Percentiles rank a stretch among this genome's conserved stretches.
phyloP scores from a whole-genome alignment of 2,329 filamentous ascomycete genomes.

The Cladobotryum mycophilum region DNA sequence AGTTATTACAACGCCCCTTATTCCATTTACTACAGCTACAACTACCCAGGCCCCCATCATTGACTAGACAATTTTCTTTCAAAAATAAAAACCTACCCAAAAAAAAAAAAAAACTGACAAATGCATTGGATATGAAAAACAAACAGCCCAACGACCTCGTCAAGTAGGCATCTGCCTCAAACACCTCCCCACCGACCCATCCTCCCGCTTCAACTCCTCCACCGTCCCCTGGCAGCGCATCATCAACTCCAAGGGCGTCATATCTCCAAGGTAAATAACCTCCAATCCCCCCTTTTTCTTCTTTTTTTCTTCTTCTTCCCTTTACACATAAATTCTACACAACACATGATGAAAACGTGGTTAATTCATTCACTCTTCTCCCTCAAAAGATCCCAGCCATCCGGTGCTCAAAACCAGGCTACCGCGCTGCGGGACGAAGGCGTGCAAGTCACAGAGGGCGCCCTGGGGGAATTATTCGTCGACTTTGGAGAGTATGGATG shows the following conservation, averaged over 20 bases:
- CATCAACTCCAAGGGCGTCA: constrained; percentile 78
- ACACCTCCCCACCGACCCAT: constrained; percentile 59
- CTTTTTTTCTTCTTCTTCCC: no score
- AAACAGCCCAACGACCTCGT: constrained; percentile 60
- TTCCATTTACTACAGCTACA: not conserved
- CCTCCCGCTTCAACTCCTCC: constrained; percentile 56
- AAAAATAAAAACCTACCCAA: no score
- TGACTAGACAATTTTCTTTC: not conserved
- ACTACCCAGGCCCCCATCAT: not conserved
- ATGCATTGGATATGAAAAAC: not conserved
- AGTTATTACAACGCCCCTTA: no score
- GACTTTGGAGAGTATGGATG: constrained; percentile 48
- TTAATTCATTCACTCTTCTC: not conserved
- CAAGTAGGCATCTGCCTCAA: constrained; percentile 91
- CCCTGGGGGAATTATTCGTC: constrained; percentile 46
- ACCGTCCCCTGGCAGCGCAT: constrained; percentile 96
- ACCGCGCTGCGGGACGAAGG: constrained; percentile 45
- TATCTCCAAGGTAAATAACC: constrained; percentile 69
- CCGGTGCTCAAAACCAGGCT: constrained; percentile 45
- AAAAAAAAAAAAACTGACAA: not conserved
- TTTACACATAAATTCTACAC: no score
- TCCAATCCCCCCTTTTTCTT: not conserved
- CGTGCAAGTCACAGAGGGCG: constrained; percentile 41
- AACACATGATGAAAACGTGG: not conserved
- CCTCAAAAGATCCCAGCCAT: constrained; percentile 40